These are phyloP conservation scores for Alternaria solani DNA, from an alignment of 2,329 filamentous ascomycete genomes.

Conservation along the genomic window DNA sequence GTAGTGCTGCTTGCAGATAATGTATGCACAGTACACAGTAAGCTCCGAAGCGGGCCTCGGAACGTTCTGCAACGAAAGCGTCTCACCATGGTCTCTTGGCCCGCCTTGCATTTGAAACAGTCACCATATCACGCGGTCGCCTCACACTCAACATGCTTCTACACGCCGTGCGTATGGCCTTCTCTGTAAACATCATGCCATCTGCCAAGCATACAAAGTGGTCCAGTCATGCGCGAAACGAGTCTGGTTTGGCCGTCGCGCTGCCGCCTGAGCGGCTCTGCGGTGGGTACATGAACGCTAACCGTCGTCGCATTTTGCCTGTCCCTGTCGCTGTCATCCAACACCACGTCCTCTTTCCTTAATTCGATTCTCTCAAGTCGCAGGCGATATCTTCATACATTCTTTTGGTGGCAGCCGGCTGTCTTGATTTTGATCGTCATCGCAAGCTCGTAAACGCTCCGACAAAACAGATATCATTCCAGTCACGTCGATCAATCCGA, in stretches of 20 bases:
- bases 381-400: constrained; percentile 18
- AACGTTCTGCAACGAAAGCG: constrained; percentile 22
- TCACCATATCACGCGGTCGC: constrained; percentile 22
- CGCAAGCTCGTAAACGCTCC: constrained; percentile 1
- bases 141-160: constrained; percentile 15
- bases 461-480: neutral
- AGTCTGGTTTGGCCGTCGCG: constrained; percentile 34
- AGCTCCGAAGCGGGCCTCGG: constrained; percentile 9
- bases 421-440: constrained; percentile 14
- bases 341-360: constrained; percentile 16
- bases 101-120: constrained; percentile 35
- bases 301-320: constrained; percentile 20
- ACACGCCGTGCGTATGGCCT: constrained; percentile 28
- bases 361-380: constrained; percentile 16
- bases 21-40: neutral
- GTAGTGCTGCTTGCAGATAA: neutral
- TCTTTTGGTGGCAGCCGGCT: constrained; percentile 32
- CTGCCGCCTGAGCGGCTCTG: constrained; percentile 24
- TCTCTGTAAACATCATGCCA: constrained; percentile 29
- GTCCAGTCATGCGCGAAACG: constrained; percentile 35
- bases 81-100: constrained; percentile 37
- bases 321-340: constrained; percentile 19
- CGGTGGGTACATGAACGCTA: constrained; percentile 23
- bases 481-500: neutral
- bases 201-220: constrained; percentile 15